Evolutionary conservation across 179 eudicot genomes (phyloP).

Genomic region (Spinacia oleracea): DNA sequence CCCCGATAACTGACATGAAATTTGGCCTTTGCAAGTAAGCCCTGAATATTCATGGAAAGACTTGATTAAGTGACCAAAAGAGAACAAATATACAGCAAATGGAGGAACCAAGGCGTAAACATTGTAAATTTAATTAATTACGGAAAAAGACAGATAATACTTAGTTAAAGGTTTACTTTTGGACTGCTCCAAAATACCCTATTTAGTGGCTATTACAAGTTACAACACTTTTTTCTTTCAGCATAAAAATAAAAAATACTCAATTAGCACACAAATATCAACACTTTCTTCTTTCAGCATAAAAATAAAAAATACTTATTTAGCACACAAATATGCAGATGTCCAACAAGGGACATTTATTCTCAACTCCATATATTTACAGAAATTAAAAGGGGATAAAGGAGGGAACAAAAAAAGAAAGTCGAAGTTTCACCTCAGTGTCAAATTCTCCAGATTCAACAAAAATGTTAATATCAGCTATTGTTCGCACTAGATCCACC

Average conservation of each 20-base stretch:
- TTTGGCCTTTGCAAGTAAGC: constrained; percentile 89
- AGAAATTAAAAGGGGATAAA: background rate
- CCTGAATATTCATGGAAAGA: constrained; percentile 39
- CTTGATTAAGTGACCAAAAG: background rate
- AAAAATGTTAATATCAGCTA: constrained; percentile 68
- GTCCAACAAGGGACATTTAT: background rate
- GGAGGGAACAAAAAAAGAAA: background rate
- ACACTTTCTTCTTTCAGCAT: background rate
- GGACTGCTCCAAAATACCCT: background rate
- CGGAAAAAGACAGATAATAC: background rate
- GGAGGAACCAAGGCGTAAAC: background rate
- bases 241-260: background rate
- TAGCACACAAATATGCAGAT: background rate
- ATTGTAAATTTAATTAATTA: background rate
- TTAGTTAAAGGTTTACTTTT: background rate
- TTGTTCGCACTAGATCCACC: constrained; percentile 84
- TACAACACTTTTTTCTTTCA: background rate
- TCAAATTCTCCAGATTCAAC: constrained; percentile 97
- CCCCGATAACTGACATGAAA: constrained; percentile 87
- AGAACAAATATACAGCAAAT: background rate
- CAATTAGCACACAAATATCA: background rate
- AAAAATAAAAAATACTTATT: no score
- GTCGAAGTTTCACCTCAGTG: constrained; percentile 64
- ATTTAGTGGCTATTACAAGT: background rate
- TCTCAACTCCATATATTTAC: background rate